Base-by-base conservation (phyloP, 345 rosid genomes). In the Toxicodendron radicans region DNA sequence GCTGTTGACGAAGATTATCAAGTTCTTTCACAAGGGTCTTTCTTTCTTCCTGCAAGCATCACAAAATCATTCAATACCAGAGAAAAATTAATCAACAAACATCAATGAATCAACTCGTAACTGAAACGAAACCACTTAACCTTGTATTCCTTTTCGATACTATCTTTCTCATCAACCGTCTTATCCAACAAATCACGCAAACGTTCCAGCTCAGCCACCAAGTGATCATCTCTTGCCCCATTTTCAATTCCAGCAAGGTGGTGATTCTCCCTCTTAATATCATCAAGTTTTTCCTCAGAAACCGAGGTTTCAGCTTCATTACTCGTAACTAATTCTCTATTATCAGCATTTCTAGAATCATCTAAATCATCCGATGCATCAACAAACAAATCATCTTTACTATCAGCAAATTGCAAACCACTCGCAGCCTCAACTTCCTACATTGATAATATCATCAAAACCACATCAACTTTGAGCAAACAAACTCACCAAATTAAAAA, bases 321-420 rank as follows among this genome's bases (percentile, higher is more conserved):
- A 17, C 75, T 78, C 2, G 71, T 35, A 69, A 51, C 82, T 0
- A 80, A 74, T 62, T 83, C 88, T 79, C 87, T 83, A 74, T 43
- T 61, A 67, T 94, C 71, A 66, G 71, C 21, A 66, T 27, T 66
- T 66, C 24, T 68, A 20, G 46, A 87, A 58, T 76, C 78, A 75
- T 82, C 86, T 75, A 88, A 75, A 77, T 89, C 99, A 24, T 95
- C 99, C 0, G 88, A 52, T 10, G 97, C 99, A 87, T 92, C 99
- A 32, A 85, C 89, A 73, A 95, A 95, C 97, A 88, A 82, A 75
- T 95, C 99, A 63, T 95, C 97, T 80, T 82, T 95, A 70, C 92
- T 83, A 14, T 88, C 97, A 71, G 71, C 84, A 58, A 79, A 81
- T 58, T 24, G 70, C 73, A 84, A 52, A 33, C 71, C 66, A 78